Conservation (phyloP, 768 basidiomycete species). For the Kwoniella europaea region DNA sequence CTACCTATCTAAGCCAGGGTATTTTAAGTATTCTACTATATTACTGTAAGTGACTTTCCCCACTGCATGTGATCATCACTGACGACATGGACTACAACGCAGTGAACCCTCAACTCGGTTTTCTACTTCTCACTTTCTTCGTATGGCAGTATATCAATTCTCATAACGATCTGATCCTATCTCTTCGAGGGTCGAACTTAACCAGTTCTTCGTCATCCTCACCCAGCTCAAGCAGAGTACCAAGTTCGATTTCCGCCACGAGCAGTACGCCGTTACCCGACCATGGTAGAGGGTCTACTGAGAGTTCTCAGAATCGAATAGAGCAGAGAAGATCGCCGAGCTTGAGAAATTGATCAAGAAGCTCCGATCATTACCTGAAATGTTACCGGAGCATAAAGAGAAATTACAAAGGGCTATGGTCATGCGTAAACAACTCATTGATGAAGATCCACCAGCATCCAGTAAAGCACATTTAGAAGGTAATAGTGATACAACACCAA, state of each 20-base stretch:
- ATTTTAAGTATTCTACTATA: constrained; percentile 35
- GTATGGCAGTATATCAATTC: constrained; percentile 36
- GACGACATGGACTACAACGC: background rate
- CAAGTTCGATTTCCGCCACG: too few relatives aligned
- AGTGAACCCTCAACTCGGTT: constrained; percentile 39
- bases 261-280: too few relatives aligned
- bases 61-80: too few relatives aligned
- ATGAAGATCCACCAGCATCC: too few relatives aligned
- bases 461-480: too few relatives aligned
- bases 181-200: background rate
- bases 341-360: constrained; percentile 16
- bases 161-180: background rate
- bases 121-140: constrained; percentile 36
- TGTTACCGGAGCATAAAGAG: background rate
- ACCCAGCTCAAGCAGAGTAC: background rate
- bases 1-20: constrained; percentile 36
- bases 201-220: background rate
- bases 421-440: constrained; percentile 1
- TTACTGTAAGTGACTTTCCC: constrained; percentile 25
- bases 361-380: constrained; percentile 1
- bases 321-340: background rate
- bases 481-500: too few relatives aligned
- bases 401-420: constrained; percentile 7
- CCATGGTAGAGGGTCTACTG: background rate
- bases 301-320: background rate